Base-by-base conservation (phyloP, 2,329 filamentous ascomycete species). In the Didymella sp. region DNA sequence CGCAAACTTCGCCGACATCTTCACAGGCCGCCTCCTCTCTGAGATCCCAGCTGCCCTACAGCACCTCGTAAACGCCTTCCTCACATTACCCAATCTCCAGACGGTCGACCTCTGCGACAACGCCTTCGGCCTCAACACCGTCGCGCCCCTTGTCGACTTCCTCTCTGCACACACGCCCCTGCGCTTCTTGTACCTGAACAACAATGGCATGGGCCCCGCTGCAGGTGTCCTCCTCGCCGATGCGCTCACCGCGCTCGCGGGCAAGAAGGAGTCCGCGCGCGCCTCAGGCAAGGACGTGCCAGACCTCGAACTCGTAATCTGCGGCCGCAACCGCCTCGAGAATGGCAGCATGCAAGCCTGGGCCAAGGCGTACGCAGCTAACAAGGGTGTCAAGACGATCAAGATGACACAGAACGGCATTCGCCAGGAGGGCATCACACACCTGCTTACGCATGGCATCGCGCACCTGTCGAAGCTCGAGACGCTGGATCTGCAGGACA, bases 331-430 rank as follows among this genome's bases (percentile, higher is more conserved):
- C 80, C 85, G 95, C 65, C 84, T 99, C 46, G 95, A 99, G 80
- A 96, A 93, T 70, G 95, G 94, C 66, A 95, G 89, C 73, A 99
- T 99, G 95, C 87, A 86, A 13, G 93, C 94, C 0, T 99, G 95
- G 95, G 92, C 93, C 38, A 90, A 89, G 75, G 85, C 92, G 1
- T 97, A 91, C 76, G 87, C 87, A 69, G 88, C 94, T 56, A 92
- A 98, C 73, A 80, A 85, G 64, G 89, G 89, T 55, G 85, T 99
- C 62, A 90, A 89, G 78, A 87, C 87, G 57, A 86, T 99, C 67
- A 96, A 94, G 83, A 98, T 99, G 95, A 92, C 96, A 24, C 95
- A 98, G 78, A 98, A 99, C 76, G 95, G 95, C 49, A 99, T 99
- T 67, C 86, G 95, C 40, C 91, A 94, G 73, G 92, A 98, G 77